Evolutionary conservation across 441 rosid genomes (phyloP).

Genomic region (Bocquillonia castaneifolia): DNA sequence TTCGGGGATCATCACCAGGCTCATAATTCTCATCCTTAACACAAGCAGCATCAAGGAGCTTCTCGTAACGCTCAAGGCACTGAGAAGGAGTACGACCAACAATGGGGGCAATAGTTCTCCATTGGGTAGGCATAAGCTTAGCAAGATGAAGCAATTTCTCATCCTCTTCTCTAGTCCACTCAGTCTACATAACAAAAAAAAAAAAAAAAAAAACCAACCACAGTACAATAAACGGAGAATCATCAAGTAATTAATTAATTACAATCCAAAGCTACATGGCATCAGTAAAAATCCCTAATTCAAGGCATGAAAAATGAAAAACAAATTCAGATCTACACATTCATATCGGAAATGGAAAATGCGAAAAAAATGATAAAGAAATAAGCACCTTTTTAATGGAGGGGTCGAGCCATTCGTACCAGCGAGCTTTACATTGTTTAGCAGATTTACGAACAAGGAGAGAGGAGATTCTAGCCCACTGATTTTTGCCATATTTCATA

Average conservation of each 20-base stretch:
- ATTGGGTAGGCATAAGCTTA: constrained; percentile 91
- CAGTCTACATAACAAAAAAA: constrained; percentile 55
- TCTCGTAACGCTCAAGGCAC: constrained; percentile 95
- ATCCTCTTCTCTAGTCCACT: constrained; percentile 99
- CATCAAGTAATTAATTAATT: too few relatives aligned
- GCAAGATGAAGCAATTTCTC: constrained; percentile 99
- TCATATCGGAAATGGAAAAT: too few relatives aligned
- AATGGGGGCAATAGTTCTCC: constrained; percentile 99
- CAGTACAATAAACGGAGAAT: not conserved
- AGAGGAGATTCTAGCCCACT: constrained; percentile 98
- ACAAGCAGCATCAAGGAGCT: constrained; percentile 95
- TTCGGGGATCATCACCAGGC: constrained; percentile 91
- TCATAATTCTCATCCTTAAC: constrained; percentile 94
- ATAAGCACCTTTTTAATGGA: constrained; percentile 98
- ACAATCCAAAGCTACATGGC: too few relatives aligned
- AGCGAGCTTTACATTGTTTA: constrained; percentile 97
- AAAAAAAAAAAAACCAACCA: constrained; percentile 20
- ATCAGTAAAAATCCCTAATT: too few relatives aligned
- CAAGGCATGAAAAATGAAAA: too few relatives aligned
- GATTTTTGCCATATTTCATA: constrained; percentile 97
- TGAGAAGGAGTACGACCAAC: constrained; percentile 99
- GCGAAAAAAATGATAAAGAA: too few relatives aligned
- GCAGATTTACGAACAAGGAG: constrained; percentile 95
- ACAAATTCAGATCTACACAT: too few relatives aligned
- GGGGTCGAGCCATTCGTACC: constrained; percentile 99